phyloP scores from a whole-genome alignment of 768 basidiomycete genomes.

The Boletus pseudopeckii region DNA sequence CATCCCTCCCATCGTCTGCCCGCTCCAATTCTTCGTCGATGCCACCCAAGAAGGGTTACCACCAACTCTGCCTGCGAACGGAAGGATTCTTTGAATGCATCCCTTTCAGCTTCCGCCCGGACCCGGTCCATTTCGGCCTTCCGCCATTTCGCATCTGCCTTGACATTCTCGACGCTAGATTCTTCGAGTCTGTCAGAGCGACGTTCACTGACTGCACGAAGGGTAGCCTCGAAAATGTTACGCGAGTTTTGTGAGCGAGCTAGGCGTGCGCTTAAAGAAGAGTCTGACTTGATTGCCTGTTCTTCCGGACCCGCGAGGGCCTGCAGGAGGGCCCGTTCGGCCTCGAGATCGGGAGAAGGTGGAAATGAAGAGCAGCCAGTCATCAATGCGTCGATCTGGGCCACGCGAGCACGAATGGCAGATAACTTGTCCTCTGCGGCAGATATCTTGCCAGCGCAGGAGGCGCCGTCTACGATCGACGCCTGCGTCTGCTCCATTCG shows the following conservation, averaged over 20 bases:
- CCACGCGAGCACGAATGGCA: constrained; percentile 59
- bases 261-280: constrained; percentile 54
- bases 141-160: constrained; percentile 60
- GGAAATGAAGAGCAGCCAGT: constrained; percentile 32
- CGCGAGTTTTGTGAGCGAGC: constrained; percentile 70
- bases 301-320: constrained; percentile 72
- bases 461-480: constrained; percentile 73
- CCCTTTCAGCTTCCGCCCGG: constrained; percentile 63
- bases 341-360: constrained; percentile 58
- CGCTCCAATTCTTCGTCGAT: too few species aligned
- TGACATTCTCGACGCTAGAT: constrained; percentile 61
- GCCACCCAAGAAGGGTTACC: constrained; percentile 69
- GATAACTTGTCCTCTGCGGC: constrained; percentile 68
- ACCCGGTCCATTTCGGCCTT: constrained; percentile 69
- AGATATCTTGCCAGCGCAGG: constrained; percentile 64
- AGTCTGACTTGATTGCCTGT: constrained; percentile 54
- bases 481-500: constrained; percentile 70
- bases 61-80: constrained; percentile 63
- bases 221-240: constrained; percentile 82
- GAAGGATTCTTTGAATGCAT: constrained; percentile 59
- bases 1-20: too few species aligned
- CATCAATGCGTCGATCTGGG: constrained; percentile 48
- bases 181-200: constrained; percentile 79
- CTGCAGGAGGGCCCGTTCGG: constrained; percentile 67
- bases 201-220: constrained; percentile 79